Evolutionary conservation across 306 rosid species (phyloP).

Genomic region (Hippophae tibetana): DNA sequence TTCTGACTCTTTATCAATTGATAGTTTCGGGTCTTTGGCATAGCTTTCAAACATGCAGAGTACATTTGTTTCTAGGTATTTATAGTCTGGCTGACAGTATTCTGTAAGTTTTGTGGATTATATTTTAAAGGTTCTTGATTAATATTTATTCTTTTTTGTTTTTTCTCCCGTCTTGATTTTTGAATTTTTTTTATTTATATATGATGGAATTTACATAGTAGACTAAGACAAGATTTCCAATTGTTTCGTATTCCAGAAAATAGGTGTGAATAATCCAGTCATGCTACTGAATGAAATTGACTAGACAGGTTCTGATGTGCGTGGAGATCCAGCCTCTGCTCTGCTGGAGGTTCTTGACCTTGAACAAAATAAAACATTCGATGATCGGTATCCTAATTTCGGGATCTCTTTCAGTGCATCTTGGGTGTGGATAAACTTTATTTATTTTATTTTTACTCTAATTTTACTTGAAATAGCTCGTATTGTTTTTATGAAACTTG

Average conservation of each 20-base stretch:
- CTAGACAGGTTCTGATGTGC: conserved; percentile 93
- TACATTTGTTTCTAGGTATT: no score
- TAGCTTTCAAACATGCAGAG: no score
- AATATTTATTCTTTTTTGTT: no score
- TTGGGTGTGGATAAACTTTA: neutral
- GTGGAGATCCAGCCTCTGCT: conserved; percentile 98
- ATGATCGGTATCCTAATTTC: conserved; percentile 86
- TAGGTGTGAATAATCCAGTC: conserved; percentile 83
- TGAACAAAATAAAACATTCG: conserved; percentile 84
- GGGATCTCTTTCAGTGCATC: conserved; percentile 6
- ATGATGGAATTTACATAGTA: neutral
- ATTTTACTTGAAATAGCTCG: no score
- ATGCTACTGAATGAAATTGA: conserved; percentile 94
- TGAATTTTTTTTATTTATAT: neutral
- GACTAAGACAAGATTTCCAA: conserved; percentile 2
- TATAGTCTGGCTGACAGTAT: no score
- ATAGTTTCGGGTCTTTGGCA: no score
- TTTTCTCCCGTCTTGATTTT: no score
- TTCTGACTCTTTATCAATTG: no score
- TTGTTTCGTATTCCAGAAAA: conserved; percentile 40
- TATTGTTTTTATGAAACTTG: no score
- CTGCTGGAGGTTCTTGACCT: conserved; percentile 95
- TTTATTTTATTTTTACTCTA: neutral
- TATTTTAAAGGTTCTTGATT: no score
- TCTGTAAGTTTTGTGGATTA: no score